phyloP scores from a whole-genome alignment of 2,329 filamentous ascomycete species.

The Pseudogymnoascus sp. region DNA sequence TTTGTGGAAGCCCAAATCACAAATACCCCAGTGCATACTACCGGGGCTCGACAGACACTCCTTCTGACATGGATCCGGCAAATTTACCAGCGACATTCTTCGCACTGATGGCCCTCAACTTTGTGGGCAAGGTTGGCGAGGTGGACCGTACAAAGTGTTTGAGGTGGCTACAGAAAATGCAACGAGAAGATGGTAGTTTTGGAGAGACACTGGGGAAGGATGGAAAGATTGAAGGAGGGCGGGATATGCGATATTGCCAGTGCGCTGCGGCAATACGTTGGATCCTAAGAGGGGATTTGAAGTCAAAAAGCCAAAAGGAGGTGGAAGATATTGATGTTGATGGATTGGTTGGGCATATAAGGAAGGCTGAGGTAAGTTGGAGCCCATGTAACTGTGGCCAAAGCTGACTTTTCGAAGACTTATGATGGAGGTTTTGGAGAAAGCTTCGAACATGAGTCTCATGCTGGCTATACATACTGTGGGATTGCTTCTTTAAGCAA shows the following conservation, averaged over 20 bases:
- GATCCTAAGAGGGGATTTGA: slow-evolving; percentile 61
- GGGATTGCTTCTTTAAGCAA: slow-evolving; percentile 70
- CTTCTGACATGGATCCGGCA: slow-evolving; percentile 62
- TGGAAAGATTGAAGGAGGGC: slow-evolving; percentile 61
- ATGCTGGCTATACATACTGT: slow-evolving; percentile 80
- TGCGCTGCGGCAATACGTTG: slow-evolving; percentile 74
- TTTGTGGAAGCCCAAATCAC: slow-evolving; percentile 76
- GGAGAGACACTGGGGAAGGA: slow-evolving; percentile 63
- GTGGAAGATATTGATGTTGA: slow-evolving; percentile 69
- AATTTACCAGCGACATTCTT: slow-evolving; percentile 87
- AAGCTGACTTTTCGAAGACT: slow-evolving; percentile 18
- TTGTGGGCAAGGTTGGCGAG: slow-evolving; percentile 49
- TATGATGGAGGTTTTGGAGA: slow-evolving; percentile 28
- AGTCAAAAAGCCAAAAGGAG: slow-evolving; percentile 41
- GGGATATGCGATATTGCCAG: slow-evolving; percentile 83
- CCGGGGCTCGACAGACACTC: slow-evolving; percentile 29
- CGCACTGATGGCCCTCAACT: slow-evolving; percentile 65
- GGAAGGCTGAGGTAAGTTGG: slow-evolving; percentile 46
- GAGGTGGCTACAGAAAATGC: slow-evolving; percentile 65
- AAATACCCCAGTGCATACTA: slow-evolving; percentile 28
- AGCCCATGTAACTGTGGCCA: not conserved
- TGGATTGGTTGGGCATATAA: slow-evolving; percentile 61
- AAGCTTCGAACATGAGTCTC: slow-evolving; percentile 26
- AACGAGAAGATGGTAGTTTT: slow-evolving; percentile 82
- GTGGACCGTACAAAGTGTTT: slow-evolving; percentile 63